Conservation (phyloP, 768 basidiomycete species). For the Mycena filopes region DNA sequence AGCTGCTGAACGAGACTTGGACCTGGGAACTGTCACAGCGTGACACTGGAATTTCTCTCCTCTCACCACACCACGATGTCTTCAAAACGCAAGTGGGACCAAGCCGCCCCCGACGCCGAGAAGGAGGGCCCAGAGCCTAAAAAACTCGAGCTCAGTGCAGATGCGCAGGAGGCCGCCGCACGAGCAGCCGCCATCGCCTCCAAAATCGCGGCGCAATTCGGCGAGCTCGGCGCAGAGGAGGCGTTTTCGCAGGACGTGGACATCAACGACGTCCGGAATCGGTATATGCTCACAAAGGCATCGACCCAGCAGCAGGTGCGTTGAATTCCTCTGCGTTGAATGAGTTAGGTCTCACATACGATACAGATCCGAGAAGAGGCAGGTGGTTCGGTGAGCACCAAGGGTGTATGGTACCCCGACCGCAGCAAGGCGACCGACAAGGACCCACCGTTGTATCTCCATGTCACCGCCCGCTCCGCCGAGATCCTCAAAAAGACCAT, state of each 20-base stretch:
- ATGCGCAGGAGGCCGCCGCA: slow-evolving; percentile 53
- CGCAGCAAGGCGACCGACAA: slow-evolving; percentile 89
- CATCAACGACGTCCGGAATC: slow-evolving; percentile 79
- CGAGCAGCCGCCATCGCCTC: slow-evolving; percentile 87
- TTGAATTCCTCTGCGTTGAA: slow-evolving; percentile 14
- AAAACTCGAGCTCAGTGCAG: slow-evolving; percentile 55
- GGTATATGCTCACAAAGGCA: slow-evolving; percentile 94
- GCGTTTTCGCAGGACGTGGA: slow-evolving; percentile 73
- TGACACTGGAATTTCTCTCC: too few species aligned
- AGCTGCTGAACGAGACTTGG: too few species aligned
- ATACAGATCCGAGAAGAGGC: slow-evolving; percentile 90
- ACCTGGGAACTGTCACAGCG: too few species aligned
- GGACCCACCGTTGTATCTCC: slow-evolving; percentile 94
- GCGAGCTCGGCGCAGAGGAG: slow-evolving; percentile 53
- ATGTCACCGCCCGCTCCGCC: slow-evolving; percentile 82
- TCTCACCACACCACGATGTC: slow-evolving; percentile 22
- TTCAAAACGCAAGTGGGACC: slow-evolving; percentile 51
- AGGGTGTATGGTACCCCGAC: slow-evolving; percentile 97
- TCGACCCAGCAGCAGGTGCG: slow-evolving; percentile 91
- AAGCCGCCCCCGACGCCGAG: slow-evolving; percentile 61
- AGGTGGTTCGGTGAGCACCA: slow-evolving; percentile 91
- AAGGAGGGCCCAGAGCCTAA: slow-evolving; percentile 51
- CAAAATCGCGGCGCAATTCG: slow-evolving; percentile 91
- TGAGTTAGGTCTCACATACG: background rate
- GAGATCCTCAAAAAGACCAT: slow-evolving; percentile 75